These are phyloP conservation scores for Parastagonospora nodorum DNA, from an alignment of 2,329 filamentous ascomycete species.

Conservation along the genomic window DNA sequence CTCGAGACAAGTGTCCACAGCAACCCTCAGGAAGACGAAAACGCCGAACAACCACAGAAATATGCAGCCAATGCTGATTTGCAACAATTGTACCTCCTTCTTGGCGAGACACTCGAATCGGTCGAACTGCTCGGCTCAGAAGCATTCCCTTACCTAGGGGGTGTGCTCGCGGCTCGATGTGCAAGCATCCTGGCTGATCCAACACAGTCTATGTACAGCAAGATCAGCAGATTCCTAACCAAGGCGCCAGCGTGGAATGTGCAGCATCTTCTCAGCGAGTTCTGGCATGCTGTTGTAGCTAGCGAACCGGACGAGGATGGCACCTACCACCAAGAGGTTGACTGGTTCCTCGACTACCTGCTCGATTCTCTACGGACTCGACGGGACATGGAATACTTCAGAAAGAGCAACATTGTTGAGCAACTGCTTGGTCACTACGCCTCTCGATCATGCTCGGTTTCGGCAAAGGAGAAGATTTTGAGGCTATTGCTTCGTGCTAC, in stretches of 20 bases:
- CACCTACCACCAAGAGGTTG: constrained; percentile 68
- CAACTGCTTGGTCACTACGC: constrained; percentile 71
- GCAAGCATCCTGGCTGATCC: constrained; percentile 75
- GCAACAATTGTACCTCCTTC: constrained; percentile 77
- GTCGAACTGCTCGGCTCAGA: constrained; percentile 34
- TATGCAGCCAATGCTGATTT: constrained; percentile 65
- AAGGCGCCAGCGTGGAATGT: constrained; percentile 75
- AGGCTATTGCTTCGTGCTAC: constrained; percentile 68
- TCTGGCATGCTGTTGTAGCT: constrained; percentile 73
- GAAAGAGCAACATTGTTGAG: constrained; percentile 71
- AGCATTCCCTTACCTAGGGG: constrained; percentile 72
- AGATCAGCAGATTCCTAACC: constrained; percentile 83
- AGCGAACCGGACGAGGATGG: constrained; percentile 77
- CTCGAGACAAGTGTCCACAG: constrained; percentile 49
- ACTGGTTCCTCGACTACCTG: constrained; percentile 75
- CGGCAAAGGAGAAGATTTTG: constrained; percentile 66
- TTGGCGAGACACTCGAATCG: constrained; percentile 81
- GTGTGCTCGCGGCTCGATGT: constrained; percentile 74
- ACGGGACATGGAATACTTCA: constrained; percentile 64
- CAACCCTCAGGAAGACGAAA: neutral
- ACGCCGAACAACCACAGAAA: constrained; percentile 7
- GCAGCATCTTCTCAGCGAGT: constrained; percentile 61
- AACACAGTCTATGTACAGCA: constrained; percentile 80
- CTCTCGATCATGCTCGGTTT: constrained; percentile 66
- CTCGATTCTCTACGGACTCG: constrained; percentile 67